Conservation (phyloP, 768 basidiomycete species). For the Solioccasus polychromus region DNA sequence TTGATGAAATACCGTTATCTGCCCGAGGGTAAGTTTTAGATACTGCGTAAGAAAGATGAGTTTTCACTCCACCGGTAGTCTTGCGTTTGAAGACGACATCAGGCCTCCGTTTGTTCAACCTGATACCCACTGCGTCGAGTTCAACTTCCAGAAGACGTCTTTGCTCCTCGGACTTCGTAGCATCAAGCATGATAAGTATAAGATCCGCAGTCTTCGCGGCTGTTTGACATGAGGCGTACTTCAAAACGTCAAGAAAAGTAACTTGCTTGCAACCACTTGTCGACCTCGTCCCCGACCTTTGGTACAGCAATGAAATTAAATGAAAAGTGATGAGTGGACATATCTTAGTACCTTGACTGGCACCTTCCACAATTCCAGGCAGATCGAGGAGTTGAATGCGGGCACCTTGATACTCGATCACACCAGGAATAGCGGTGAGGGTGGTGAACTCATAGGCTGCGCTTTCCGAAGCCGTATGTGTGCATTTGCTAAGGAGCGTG, state of each 20-base stretch:
- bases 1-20: conserved; percentile 64
- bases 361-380: conserved; percentile 94
- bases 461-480: conserved; percentile 82
- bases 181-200: conserved; percentile 90
- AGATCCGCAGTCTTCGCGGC: conserved; percentile 91
- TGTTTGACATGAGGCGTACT: conserved; percentile 23
- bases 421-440: conserved; percentile 93
- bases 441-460: conserved; percentile 98
- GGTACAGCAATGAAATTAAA: neutral
- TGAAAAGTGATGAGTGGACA: neutral
- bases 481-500: conserved; percentile 87
- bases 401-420: conserved; percentile 92
- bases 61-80: conserved; percentile 83
- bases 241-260: neutral
- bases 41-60: neutral
- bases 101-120: conserved; percentile 85
- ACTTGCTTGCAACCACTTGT: conserved; percentile 88
- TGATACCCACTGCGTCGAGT: conserved; percentile 94
- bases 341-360: conserved; percentile 64
- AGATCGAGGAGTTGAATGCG: conserved; percentile 93
- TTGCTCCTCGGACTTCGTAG: conserved; percentile 92
- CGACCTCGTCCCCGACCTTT: conserved; percentile 85
- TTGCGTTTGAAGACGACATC: conserved; percentile 95
- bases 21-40: neutral
- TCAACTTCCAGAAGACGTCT: conserved; percentile 85